phyloP scores from a whole-genome alignment of 2,329 filamentous ascomycete species.

The Dactylellina parvicollis region DNA sequence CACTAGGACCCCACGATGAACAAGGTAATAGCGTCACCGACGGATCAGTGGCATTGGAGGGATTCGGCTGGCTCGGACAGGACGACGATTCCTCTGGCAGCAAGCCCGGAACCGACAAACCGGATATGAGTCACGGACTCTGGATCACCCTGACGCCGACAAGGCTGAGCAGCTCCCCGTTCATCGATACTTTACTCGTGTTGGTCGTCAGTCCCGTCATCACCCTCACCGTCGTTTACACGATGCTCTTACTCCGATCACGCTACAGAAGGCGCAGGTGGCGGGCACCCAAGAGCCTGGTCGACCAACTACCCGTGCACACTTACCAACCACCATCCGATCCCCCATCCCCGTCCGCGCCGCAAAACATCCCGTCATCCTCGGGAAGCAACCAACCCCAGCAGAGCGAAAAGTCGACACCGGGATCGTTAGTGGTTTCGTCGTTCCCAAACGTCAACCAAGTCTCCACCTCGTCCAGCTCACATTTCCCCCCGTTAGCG shows the following conservation, averaged over 20 bases:
- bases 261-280: conserved; percentile 88
- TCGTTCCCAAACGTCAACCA: conserved; percentile 41
- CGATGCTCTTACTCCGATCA: conserved; percentile 83
- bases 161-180: conserved; percentile 84
- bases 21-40: conserved; percentile 53
- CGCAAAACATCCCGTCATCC: conserved; percentile 70
- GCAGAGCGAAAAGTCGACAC: conserved; percentile 52
- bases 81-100: conserved; percentile 9
- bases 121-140: conserved; percentile 73
- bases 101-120: conserved; percentile 23
- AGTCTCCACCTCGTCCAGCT: conserved; percentile 60
- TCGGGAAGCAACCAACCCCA: conserved; percentile 58
- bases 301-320: conserved; percentile 91
- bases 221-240: conserved; percentile 89
- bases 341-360: conserved; percentile 71
- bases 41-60: conserved; percentile 47
- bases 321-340: conserved; percentile 83
- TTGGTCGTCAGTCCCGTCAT: conserved; percentile 94
- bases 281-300: conserved; percentile 96
- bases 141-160: conserved; percentile 97
- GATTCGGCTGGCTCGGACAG: conserved; percentile 49
- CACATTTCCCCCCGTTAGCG: conserved; percentile 59
- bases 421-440: conserved; percentile 55
- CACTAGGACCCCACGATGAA: conserved; percentile 46
- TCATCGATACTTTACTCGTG: conserved; percentile 95